Evolutionary conservation across 148 eudicot genomes (phyloP), one percentile per base, ranked within the genome.

Genomic region (Diospyros lotus): DNA sequence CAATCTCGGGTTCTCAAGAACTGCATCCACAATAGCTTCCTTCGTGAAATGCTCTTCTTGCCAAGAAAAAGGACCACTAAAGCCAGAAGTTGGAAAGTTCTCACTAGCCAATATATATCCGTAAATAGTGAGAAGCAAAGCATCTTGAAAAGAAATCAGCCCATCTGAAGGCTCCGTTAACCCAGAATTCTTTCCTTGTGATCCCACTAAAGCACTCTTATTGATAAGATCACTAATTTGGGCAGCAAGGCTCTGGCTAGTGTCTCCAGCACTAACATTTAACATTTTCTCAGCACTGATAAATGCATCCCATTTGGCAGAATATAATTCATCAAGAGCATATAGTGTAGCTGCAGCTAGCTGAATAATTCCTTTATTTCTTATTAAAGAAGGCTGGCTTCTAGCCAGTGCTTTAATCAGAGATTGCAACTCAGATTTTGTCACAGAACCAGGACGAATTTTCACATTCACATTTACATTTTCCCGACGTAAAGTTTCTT

Each of bases 241-340:
- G 80, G 98, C 89, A 85, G 98, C 93, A 77, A 95, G 97, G 84
- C 88, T 95, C 72, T 95, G 98, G 81, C 92, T 95, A 41, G 97
- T 89, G 76, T 95, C 98, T 74, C 88, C 94, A 62, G 97, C 94
- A 79, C 87, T 92, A 44, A 92, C 91, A 68, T 83, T 85, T 73
- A 95, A 77, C 86, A 95, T 92, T 87, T 92, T 95, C 86, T 95
- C 97, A 48, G 97, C 97, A 77, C 98, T 95, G 61, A 76, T 84
- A 82, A 92, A 87, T n/a, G 98, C 91, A 81, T 95, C 96, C 97
- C 97, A 95, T 77, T 82, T 90, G 63, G 94, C 86, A 78, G 79
- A 70, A 73, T 88, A 82, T 73, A 44, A 28, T 71, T 90, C 97
- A 78, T 89, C 94, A 52, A 92, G 81, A 66, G 97, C 89, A 82